Evolutionary conservation across 768 basidiomycete genomes (phyloP).

Genomic region (Fomitopsis serialis): DNA sequence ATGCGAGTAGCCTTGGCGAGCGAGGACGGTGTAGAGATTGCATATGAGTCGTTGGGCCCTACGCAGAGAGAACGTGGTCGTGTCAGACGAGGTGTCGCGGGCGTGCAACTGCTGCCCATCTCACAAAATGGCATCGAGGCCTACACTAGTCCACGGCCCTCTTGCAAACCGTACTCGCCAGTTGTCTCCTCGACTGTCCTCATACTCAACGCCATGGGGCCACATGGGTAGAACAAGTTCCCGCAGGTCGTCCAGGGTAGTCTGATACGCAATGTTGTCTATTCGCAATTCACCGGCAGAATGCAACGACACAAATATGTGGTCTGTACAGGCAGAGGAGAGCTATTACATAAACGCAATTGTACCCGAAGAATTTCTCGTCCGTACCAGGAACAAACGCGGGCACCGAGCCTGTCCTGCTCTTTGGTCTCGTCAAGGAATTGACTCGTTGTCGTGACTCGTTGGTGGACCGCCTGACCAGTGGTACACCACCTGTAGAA

Average conservation of each 20-base stretch:
- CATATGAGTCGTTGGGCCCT: conserved; percentile 61
- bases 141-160: conserved; percentile 62
- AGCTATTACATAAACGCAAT: background rate
- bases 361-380: background rate
- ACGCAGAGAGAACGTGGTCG: background rate
- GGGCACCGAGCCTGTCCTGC: conserved; percentile 28
- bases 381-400: conserved; percentile 22
- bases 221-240: conserved; percentile 55
- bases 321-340: conserved; percentile 36
- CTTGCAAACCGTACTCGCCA: conserved; percentile 64
- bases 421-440: conserved; percentile 11
- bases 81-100: background rate
- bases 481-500: conserved; percentile 6
- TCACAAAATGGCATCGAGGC: conserved; percentile 50
- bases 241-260: conserved; percentile 55
- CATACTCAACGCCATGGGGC: conserved; percentile 56
- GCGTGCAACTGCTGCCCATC: conserved; percentile 8
- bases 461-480: conserved; percentile 3
- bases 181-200: conserved; percentile 36
- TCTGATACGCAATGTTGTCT: conserved; percentile 40
- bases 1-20: conserved; percentile 66
- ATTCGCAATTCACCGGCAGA: conserved; percentile 57
- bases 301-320: conserved; percentile 68
- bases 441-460: conserved; percentile 12
- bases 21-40: conserved; percentile 55